A percentile compares a stretch with the other conserved stretches of the same genome.
phyloP scores from a whole-genome alignment of 2,329 filamentous ascomycete genomes.

The Neurospora sp. region DNA sequence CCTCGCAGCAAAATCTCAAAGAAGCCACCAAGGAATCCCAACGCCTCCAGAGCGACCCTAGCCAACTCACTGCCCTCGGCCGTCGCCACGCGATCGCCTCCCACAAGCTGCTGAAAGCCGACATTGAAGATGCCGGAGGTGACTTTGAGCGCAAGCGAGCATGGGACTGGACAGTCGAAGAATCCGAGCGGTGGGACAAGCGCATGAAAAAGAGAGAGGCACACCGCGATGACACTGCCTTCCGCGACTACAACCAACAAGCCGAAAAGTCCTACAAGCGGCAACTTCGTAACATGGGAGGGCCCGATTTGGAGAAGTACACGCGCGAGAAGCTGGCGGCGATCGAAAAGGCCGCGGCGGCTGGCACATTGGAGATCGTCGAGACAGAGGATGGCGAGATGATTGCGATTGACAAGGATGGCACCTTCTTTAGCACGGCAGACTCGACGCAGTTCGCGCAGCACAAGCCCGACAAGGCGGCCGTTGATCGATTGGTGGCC shows the following conservation, averaged over 20 bases:
- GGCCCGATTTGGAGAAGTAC: conserved; percentile 73
- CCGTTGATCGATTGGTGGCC: conserved; percentile 76
- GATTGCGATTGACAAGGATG: conserved; percentile 85
- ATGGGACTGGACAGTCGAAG: conserved; percentile 97
- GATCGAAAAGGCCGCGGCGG: conserved; percentile 73
- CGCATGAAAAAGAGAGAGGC: conserved; percentile 76
- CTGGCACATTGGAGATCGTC: conserved; percentile 81
- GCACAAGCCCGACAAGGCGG: conserved; percentile 78
- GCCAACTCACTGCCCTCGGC: conserved; percentile 65
- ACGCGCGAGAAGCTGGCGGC: conserved; percentile 76
- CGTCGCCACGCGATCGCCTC: conserved; percentile 80
- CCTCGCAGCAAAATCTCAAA: conserved; percentile 65
- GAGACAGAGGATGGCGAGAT: conserved; percentile 94
- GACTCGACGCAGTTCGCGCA: conserved; percentile 73
- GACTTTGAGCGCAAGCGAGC: conserved; percentile 97
- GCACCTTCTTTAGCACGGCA: conserved; percentile 81
- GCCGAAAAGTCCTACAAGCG: conserved; percentile 90
- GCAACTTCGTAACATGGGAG: conserved; percentile 66
- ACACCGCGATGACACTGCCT: conserved; percentile 76
- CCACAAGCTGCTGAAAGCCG: conserved; percentile 88
- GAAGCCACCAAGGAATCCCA: conserved; percentile 78
- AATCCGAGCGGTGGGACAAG: conserved; percentile 89
- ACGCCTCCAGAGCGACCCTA: conserved; percentile 66
- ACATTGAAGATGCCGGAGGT: conserved; percentile 72
- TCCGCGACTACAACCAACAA: conserved; percentile 80